Conservation (phyloP, 2,329 filamentous ascomycete genomes). For the Alternaria sp. region DNA sequence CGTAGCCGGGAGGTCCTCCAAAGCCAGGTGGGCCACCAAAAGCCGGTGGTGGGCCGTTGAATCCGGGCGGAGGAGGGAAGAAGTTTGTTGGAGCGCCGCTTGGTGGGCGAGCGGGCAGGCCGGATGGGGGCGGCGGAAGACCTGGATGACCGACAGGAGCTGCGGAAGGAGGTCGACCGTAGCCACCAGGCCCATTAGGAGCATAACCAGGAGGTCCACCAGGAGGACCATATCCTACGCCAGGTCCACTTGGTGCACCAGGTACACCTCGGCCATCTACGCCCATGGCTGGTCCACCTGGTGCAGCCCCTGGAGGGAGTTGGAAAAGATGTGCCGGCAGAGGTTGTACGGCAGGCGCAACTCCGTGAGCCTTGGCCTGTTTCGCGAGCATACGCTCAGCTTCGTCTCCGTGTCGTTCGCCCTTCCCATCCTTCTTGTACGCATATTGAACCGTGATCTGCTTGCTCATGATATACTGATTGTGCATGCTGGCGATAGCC, state of each 20-base stretch:
- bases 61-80: constrained; percentile 40
- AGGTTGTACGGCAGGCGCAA: constrained; percentile 80
- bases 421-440: constrained; percentile 99
- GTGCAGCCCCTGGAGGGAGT: constrained; percentile 41
- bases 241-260: constrained; percentile 53
- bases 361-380: constrained; percentile 93
- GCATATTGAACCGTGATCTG: constrained; percentile 97
- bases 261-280: constrained; percentile 45
- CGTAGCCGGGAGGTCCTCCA: constrained; percentile 24
- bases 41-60: constrained; percentile 32
- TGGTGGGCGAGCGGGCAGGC: constrained; percentile 73
- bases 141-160: constrained; percentile 52
- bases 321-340: constrained; percentile 77
- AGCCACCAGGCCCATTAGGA: constrained; percentile 23
- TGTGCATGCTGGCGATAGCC: constrained; percentile 90
- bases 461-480: constrained; percentile 96
- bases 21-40: constrained; percentile 35
- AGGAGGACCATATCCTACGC: constrained; percentile 49
- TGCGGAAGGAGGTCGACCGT: constrained; percentile 36
- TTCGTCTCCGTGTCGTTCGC: constrained; percentile 92
- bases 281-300: constrained; percentile 49
- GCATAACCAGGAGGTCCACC: constrained; percentile 51
- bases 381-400: constrained; percentile 91
- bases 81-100: constrained; percentile 65
- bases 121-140: constrained; percentile 67